These are phyloP conservation scores for Juncus inflexus DNA, from an alignment of 176 grass and related monocot species.

Conservation along the genomic window DNA sequence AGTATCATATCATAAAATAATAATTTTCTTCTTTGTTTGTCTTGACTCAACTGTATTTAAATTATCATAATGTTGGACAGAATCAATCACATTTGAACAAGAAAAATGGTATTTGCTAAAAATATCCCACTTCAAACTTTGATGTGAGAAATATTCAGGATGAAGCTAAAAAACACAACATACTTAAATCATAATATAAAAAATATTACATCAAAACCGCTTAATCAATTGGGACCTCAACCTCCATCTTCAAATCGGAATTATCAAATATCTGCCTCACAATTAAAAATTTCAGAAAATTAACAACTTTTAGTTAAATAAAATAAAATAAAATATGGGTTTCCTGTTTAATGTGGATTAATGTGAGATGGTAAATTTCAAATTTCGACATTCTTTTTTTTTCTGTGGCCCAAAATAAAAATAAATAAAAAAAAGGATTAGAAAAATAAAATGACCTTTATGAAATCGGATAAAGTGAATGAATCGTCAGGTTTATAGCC, in stretches of 20 bases:
- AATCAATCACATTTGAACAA: no score
- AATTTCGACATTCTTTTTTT: neutral
- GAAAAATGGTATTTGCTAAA: neutral
- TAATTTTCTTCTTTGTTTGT: no score
- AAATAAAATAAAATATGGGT: neutral
- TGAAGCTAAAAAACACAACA: conserved; percentile 19
- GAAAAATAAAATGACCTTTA: conserved; percentile 47
- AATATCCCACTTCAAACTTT: neutral
- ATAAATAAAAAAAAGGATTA: neutral
- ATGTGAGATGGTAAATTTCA: no score
- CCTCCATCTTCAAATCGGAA: conserved; percentile 86
- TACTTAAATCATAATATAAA: neutral
- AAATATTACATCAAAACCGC: conserved; percentile 21
- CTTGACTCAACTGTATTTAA: no score
- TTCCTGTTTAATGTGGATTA: no score
- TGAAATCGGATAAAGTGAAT: conserved; percentile 62
- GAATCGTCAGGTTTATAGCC: conserved; percentile 57
- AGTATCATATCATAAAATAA: no score
- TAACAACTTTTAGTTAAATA: neutral
- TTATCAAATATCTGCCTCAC: conserved; percentile 51
- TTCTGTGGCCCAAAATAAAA: neutral
- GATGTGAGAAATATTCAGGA: neutral
- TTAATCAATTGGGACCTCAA: conserved; percentile 87
- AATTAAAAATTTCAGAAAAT: conserved; percentile 7
- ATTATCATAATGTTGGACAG: no score